Conservation (phyloP, 495 filamentous ascomycete species). For the Entonaema liquescens region DNA sequence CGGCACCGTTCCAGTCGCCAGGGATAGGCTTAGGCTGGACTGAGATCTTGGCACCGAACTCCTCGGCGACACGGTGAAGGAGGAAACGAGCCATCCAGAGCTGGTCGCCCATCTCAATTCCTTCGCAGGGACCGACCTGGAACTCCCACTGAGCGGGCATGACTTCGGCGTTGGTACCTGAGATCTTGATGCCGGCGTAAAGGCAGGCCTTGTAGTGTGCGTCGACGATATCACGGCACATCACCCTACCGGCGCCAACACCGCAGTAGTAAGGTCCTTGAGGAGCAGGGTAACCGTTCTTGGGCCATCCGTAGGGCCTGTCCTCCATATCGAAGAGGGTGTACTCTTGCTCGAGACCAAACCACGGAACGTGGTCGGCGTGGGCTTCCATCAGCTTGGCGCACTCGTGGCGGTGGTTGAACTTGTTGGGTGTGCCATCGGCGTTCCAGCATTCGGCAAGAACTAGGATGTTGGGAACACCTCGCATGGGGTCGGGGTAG, state of each 20-base stretch:
- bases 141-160: conserved; percentile 99
- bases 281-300: conserved; percentile 91
- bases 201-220: conserved; percentile 98
- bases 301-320: conserved; percentile 95
- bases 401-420: conserved; percentile 94
- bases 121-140: conserved; percentile 94
- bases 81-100: conserved; percentile 98
- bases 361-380: conserved; percentile 87
- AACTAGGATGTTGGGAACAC: conserved; percentile 84
- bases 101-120: conserved; percentile 95
- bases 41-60: conserved; percentile 95
- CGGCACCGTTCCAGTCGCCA: conserved; percentile 99
- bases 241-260: conserved; percentile 96
- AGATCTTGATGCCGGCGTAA: conserved; percentile 90
- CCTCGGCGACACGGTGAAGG: conserved; percentile 94
- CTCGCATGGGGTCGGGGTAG: conserved; percentile 94
- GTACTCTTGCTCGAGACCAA: conserved; percentile 97
- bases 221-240: conserved; percentile 98
- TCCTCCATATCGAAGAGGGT: conserved; percentile 87
- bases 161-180: conserved; percentile 98
- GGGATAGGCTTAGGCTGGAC: conserved; percentile 98
- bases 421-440: conserved; percentile 98
- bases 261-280: conserved; percentile 99
- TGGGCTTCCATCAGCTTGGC: conserved; percentile 89
- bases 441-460: conserved; percentile 95